These are phyloP conservation scores for Betula pendula DNA, from an alignment of 306 rosid genomes.

Conservation along the genomic window DNA sequence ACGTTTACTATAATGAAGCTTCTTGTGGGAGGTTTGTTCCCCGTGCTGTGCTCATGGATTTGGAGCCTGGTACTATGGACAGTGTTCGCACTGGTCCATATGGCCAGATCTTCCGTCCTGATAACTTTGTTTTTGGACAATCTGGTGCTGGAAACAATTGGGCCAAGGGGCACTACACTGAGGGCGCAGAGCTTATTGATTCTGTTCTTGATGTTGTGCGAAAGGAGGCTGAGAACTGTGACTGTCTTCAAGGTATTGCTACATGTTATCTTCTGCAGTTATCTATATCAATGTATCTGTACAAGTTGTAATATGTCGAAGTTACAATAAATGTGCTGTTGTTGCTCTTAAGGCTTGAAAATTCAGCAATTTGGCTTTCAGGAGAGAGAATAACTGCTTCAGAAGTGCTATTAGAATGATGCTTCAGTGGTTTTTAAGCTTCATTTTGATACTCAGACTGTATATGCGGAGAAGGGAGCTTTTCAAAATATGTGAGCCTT, in stretches of 20 bases:
- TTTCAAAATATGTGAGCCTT: background rate
- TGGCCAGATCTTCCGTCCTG: constrained; percentile 62
- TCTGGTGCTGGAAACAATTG: constrained; percentile 66
- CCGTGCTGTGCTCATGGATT: constrained; percentile 60
- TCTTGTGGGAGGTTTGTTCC: constrained; percentile 64
- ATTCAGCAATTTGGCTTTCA: background rate
- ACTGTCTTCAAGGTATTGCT: constrained; percentile 51
- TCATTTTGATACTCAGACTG: background rate
- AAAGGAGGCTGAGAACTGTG: constrained; percentile 62
- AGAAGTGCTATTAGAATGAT: background rate
- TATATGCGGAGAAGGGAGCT: too few species aligned
- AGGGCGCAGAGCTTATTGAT: constrained; percentile 61
- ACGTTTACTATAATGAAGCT: constrained; percentile 60
- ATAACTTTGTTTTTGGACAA: constrained; percentile 61
- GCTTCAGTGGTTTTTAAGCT: background rate
- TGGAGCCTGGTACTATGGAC: constrained; percentile 65
- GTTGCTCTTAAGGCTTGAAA: background rate
- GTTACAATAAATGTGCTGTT: background rate
- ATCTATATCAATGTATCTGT: background rate
- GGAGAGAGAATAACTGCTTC: background rate
- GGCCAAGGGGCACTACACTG: constrained; percentile 63
- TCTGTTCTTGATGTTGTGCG: constrained; percentile 59
- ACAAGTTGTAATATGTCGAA: background rate
- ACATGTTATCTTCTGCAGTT: background rate
- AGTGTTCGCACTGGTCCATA: constrained; percentile 59